Conservation (phyloP, 495 filamentous ascomycete species). For the Neurospora cerealis region DNA sequence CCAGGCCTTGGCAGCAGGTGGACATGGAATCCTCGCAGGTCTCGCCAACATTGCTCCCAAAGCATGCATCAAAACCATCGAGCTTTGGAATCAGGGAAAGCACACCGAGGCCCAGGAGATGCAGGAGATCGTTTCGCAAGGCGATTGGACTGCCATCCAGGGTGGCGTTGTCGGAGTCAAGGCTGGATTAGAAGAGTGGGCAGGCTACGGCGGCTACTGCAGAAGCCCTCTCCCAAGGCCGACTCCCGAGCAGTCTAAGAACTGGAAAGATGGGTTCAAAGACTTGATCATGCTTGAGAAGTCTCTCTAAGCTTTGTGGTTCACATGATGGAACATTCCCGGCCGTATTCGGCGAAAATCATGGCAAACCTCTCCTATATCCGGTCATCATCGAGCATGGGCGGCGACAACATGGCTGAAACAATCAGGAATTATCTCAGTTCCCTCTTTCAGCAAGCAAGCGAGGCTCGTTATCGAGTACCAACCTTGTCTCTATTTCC, state of each 20-base stretch:
- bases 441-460: neutral
- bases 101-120: constrained; percentile 60
- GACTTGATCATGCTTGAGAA: constrained; percentile 66
- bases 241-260: constrained; percentile 44
- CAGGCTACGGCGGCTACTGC: constrained; percentile 69
- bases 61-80: constrained; percentile 59
- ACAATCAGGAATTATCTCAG: neutral
- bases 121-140: constrained; percentile 70
- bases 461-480: neutral
- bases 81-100: constrained; percentile 63
- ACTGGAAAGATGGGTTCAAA: constrained; percentile 60
- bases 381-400: neutral
- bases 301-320: constrained; percentile 14
- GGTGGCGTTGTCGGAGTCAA: constrained; percentile 83
- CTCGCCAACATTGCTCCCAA: constrained; percentile 76
- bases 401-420: neutral
- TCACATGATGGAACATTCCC: neutral
- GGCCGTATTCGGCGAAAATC: neutral
- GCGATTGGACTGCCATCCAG: constrained; percentile 83
- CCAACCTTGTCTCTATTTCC: neutral
- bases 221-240: constrained; percentile 70
- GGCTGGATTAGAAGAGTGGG: constrained; percentile 62
- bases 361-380: neutral
- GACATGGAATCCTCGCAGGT: constrained; percentile 76
- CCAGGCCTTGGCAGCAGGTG: constrained; percentile 74